phyloP scores from a whole-genome alignment of 495 filamentous ascomycete species.

The Penicillium crystallinum region DNA sequence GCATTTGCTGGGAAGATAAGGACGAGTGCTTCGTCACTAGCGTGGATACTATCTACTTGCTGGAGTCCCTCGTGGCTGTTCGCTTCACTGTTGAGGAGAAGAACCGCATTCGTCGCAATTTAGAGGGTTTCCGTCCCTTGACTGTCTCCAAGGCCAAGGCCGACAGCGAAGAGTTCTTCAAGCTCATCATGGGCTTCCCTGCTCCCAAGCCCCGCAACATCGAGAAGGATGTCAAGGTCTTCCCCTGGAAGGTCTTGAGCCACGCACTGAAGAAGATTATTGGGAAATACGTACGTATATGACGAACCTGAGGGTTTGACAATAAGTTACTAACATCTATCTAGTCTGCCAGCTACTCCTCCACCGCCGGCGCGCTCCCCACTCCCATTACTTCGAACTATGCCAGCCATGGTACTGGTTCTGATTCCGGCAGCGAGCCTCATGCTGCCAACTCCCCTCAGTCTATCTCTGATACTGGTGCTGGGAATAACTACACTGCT shows the following conservation, averaged over 20 bases:
- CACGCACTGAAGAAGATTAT: constrained; percentile 94
- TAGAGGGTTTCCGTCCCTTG: constrained; percentile 83
- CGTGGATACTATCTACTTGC: constrained; percentile 89
- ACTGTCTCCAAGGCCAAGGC: constrained; percentile 89
- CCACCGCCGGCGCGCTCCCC: constrained; percentile 41
- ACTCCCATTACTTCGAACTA: constrained; percentile 35
- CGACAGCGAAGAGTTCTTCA: constrained; percentile 95
- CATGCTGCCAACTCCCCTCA: constrained; percentile 40
- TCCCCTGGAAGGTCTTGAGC: constrained; percentile 81
- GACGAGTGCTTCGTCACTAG: constrained; percentile 87
- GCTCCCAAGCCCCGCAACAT: constrained; percentile 94
- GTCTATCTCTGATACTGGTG: constrained; percentile 37
- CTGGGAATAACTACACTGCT: constrained; percentile 28
- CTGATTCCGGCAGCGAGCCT: constrained; percentile 39
- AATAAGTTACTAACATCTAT: constrained; percentile 10
- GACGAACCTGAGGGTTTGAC: neutral
- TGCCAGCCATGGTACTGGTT: constrained; percentile 31
- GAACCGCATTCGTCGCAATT: constrained; percentile 91
- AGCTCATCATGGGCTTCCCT: constrained; percentile 96
- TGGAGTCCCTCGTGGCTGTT: constrained; percentile 79
- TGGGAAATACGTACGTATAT: constrained; percentile 83
- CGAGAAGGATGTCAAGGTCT: constrained; percentile 98
- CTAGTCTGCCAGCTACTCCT: constrained; percentile 50
- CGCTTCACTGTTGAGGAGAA: constrained; percentile 94
- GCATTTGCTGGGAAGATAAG: constrained; percentile 90